A percentile compares a stretch with the other conserved stretches of the same genome.
Evolutionary conservation across 2,329 filamentous ascomycete genomes (phyloP).

Genomic region (Nothophoma quercina): DNA sequence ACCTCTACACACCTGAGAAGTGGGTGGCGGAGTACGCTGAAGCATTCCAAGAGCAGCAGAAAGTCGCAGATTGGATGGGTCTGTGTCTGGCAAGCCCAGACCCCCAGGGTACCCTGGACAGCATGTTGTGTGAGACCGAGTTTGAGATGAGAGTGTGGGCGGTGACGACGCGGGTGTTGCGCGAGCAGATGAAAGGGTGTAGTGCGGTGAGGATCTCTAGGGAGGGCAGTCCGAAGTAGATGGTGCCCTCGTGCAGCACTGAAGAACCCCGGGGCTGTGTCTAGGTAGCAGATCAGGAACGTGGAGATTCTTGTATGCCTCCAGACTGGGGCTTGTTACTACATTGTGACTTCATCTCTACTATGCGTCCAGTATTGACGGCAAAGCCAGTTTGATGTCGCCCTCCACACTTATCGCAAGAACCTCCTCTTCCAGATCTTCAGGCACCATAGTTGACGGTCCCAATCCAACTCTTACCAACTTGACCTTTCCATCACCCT

Average conservation of each 20-base stretch:
- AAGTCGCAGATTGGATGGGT: neutral
- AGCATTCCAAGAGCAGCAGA: no score
- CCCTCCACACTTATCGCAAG: slow-evolving; percentile 25
- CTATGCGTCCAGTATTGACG: slow-evolving; percentile 6
- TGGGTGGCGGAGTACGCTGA: neutral
- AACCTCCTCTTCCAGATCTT: slow-evolving; percentile 23
- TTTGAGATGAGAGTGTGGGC: neutral
- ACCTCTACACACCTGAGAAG: neutral
- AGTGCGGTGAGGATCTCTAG: no score
- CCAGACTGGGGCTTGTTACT: no score
- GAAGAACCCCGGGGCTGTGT: no score
- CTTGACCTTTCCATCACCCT: slow-evolving; percentile 24
- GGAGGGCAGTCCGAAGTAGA: no score
- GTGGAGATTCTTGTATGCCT: no score
- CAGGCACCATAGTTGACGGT: slow-evolving; percentile 18
- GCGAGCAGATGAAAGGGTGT: neutral
- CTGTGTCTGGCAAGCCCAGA: neutral
- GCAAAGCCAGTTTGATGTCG: slow-evolving; percentile 23
- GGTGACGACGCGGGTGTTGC: neutral
- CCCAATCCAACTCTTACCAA: slow-evolving; percentile 28
- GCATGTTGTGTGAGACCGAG: neutral
- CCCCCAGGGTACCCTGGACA: neutral
- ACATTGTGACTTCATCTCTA: no score
- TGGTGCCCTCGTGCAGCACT: no score
- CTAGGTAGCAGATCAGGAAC: no score